Evolutionary conservation across 2,329 filamentous ascomycete genomes (phyloP).

Genomic region (Botrytis hyacinthi): DNA sequence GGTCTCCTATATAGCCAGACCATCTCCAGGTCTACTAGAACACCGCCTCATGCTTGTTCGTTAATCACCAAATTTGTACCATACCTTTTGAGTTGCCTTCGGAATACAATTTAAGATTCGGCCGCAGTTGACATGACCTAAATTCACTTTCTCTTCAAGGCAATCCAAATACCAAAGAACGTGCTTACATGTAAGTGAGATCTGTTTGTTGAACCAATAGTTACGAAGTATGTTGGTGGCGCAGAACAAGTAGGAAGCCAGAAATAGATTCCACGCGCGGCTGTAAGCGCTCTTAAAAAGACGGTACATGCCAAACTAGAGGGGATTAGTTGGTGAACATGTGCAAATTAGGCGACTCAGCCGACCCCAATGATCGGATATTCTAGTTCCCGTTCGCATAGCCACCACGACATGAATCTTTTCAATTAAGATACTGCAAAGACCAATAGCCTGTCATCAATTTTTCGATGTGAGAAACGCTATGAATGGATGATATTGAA

Average conservation of each 20-base stretch:
- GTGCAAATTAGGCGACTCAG: background rate
- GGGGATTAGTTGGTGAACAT: background rate
- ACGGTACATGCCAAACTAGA: background rate
- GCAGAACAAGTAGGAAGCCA: background rate
- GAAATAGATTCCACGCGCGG: conserved; percentile 14
- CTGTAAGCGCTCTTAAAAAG: conserved; percentile 6
- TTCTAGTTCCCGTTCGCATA: background rate
- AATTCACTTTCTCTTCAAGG: background rate
- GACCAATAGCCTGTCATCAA: background rate
- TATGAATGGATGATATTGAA: background rate
- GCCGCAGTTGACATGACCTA: background rate
- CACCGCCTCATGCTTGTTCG: background rate
- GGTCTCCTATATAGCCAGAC: conserved; percentile 5
- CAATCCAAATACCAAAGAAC: background rate
- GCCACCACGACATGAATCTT: background rate
- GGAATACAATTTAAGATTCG: background rate
- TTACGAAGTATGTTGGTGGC: background rate
- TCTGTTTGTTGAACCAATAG: background rate
- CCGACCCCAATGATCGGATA: background rate
- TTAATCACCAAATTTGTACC: background rate
- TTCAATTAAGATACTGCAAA: background rate
- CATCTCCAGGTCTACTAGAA: background rate
- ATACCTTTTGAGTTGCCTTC: background rate
- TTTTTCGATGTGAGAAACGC: background rate
- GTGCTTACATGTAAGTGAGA: background rate